Evolutionary conservation across 257 asterid genomes (phyloP), one percentile per base, ranked within the genome.

Genomic region (Leptodermis oblonga): DNA sequence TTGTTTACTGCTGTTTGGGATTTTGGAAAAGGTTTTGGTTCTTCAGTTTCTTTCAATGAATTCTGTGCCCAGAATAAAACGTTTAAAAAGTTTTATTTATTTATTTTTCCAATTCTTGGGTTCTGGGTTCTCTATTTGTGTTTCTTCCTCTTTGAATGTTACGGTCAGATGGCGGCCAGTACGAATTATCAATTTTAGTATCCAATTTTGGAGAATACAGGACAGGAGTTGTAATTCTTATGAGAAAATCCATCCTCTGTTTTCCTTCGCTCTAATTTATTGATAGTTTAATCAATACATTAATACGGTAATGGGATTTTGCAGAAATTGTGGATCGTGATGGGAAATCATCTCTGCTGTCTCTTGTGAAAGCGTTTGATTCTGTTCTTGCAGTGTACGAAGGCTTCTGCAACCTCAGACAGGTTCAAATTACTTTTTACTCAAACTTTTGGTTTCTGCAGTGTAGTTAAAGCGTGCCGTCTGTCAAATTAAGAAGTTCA

Each of bases 401-500:
- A 77, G 96, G 96, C 51, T 91, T 94, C 86, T 94, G 99, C 62
- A 94, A 94, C 79, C 86, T 94, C 59, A 94, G 89, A 74, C 96
- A 94, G 97, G 97, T 89, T 55, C 61, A 14, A 9, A 18, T 30
- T 39, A 20, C 53, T 20, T 42, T 42, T 73, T 31, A 61, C 20
- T 15, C 59, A 34, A 30, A 26, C 59, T 71, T 70, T 25, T 25
- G 7, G 9, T 18, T 3, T 51, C 13, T n/a, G n/a, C 8, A 53
- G 14, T 59, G 8, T 60, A 59, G 68, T n/a, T 59, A 15, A 26
- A 55, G 18, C 23, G 34, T 26, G 4, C 8, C n/a, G 14, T 53
- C 45, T 17, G 51, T 51, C n/a, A 5, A 52, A 69, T 9, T 56
- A 2, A 26, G 41, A 17, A 25, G 33, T 28, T 58, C 46, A 11